These are phyloP conservation scores for Murraya paniculata DNA, from an alignment of 345 rosid genomes.

Conservation along the genomic window DNA sequence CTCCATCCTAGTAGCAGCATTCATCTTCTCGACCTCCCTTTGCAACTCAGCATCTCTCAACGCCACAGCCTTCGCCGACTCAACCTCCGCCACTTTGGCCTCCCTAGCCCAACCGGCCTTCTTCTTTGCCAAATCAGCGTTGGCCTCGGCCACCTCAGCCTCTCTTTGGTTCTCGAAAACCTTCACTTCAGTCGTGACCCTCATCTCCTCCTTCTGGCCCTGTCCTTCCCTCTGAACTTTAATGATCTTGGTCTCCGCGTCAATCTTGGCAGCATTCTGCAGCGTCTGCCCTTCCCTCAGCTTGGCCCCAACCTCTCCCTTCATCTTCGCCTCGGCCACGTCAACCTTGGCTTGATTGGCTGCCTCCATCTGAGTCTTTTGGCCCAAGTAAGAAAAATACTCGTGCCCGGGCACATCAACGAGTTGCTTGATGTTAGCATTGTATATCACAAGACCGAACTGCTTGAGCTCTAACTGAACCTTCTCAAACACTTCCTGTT, in stretches of 20 bases:
- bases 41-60: slow-evolving; percentile 75
- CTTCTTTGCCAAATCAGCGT: slow-evolving; percentile 66
- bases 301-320: slow-evolving; percentile 76
- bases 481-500: slow-evolving; percentile 70
- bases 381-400: slow-evolving; percentile 81
- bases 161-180: slow-evolving; percentile 71
- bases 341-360: slow-evolving; percentile 76
- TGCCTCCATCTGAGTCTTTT: slow-evolving; percentile 89
- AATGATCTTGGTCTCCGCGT: slow-evolving; percentile 68
- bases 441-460: slow-evolving; percentile 24
- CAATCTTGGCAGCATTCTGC: slow-evolving; percentile 76
- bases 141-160: slow-evolving; percentile 72
- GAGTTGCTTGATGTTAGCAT: slow-evolving; percentile 80
- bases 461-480: slow-evolving; percentile 21
- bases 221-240: slow-evolving; percentile 55
- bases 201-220: slow-evolving; percentile 69
- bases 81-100: slow-evolving; percentile 74
- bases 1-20: slow-evolving; percentile 58
- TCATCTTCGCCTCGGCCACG: slow-evolving; percentile 75
- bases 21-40: slow-evolving; percentile 71
- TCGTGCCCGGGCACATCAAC: slow-evolving; percentile 86
- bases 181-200: slow-evolving; percentile 57
- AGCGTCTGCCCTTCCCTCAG: slow-evolving; percentile 50
- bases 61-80: slow-evolving; percentile 66
- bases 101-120: slow-evolving; percentile 65